Conservation (phyloP, 306 rosid species). For the Prunus dulcis region DNA sequence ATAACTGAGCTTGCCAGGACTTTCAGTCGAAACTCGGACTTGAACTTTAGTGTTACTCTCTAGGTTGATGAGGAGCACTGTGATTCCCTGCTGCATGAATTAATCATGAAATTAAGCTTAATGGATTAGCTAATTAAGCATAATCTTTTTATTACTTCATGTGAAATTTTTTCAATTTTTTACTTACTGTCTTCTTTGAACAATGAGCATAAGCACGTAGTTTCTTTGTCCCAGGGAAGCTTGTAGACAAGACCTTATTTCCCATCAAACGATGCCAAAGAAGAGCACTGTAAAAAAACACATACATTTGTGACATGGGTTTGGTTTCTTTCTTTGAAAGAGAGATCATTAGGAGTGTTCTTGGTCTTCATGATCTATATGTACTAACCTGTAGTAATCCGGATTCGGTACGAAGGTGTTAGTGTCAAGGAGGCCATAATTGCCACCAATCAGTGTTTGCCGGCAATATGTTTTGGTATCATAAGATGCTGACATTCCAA, state of each 20-base stretch:
- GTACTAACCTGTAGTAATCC: slow-evolving; percentile 40
- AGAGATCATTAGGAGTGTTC: not conserved
- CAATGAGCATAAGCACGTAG: slow-evolving; percentile 63
- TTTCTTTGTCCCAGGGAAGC: slow-evolving; percentile 46
- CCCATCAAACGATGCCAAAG: slow-evolving; percentile 76
- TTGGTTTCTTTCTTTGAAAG: too few relatives aligned
- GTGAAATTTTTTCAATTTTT: not conserved
- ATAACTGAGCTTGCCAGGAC: not conserved
- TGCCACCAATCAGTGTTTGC: slow-evolving; percentile 69
- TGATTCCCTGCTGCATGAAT: slow-evolving; percentile 52
- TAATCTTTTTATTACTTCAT: not conserved
- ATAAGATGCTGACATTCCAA: slow-evolving; percentile 65
- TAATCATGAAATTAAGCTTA: not conserved
- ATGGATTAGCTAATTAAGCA: not conserved
- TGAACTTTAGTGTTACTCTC: slow-evolving; percentile 41
- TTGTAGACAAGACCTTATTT: slow-evolving; percentile 45
- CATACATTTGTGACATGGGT: not conserved
- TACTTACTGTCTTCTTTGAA: slow-evolving; percentile 54
- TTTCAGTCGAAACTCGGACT: slow-evolving; percentile 22
- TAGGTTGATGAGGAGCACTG: slow-evolving; percentile 55
- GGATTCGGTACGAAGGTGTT: slow-evolving; percentile 59
- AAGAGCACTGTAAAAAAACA: slow-evolving; percentile 49
- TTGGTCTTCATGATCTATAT: not conserved
- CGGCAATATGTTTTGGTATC: slow-evolving; percentile 69
- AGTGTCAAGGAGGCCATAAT: slow-evolving; percentile 59